These are phyloP conservation scores for Talaromyces islandicus DNA, from an alignment of 2,329 filamentous ascomycete species.

Conservation along the genomic window DNA sequence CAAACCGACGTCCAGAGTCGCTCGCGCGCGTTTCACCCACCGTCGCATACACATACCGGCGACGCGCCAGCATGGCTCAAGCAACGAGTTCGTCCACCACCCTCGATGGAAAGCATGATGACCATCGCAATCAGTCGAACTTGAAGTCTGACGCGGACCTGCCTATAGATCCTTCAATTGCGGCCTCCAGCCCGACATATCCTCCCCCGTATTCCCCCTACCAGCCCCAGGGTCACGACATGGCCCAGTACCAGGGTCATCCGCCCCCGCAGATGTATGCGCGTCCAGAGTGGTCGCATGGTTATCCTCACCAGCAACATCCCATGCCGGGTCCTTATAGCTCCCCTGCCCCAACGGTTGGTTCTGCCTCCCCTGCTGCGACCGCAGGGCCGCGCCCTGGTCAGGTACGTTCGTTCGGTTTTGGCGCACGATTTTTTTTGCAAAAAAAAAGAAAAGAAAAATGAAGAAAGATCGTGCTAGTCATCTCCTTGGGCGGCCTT, in stretches of 20 bases:
- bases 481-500: conserved; percentile 11
- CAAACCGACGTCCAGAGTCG: conserved; percentile 88
- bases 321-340: conserved; percentile 44
- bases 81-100: conserved; percentile 95
- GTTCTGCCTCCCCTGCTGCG: conserved; percentile 54
- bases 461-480: conserved; percentile 8
- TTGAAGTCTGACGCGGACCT: conserved; percentile 93
- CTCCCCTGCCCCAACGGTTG: conserved; percentile 50
- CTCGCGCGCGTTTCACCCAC: conserved; percentile 60
- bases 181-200: conserved; percentile 87
- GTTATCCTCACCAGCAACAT: conserved; percentile 42
- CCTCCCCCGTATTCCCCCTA: conserved; percentile 84
- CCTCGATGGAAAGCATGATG: conserved; percentile 69
- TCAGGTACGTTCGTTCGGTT: conserved; percentile 50
- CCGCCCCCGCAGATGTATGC: conserved; percentile 43
- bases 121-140: conserved; percentile 62
- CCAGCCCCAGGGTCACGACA: conserved; percentile 73
- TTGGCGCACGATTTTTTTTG: conserved; percentile 21
- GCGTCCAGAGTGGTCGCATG: conserved; percentile 42
- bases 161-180: conserved; percentile 98
- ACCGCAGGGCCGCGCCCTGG: conserved; percentile 57
- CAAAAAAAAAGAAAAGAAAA: neutral
- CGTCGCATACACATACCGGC: conserved; percentile 63
- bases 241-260: conserved; percentile 62
- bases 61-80: conserved; percentile 93